Evolutionary conservation across 768 basidiomycete species (phyloP).

Genomic region (Stropharia rugosoannulata): DNA sequence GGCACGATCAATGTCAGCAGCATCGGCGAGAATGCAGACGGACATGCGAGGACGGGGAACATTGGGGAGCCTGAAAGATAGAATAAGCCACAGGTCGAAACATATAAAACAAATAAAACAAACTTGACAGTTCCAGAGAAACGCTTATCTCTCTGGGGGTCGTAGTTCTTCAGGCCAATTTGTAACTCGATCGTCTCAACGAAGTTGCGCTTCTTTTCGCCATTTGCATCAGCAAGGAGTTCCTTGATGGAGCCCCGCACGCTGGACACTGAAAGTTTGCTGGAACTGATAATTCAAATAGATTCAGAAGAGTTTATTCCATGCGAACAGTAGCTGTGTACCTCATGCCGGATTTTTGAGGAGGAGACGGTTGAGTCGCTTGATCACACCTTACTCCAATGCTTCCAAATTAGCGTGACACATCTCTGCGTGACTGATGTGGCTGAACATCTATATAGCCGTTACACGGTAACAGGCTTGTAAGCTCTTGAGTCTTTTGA

Average conservation of each 20-base stretch:
- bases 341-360: conserved; percentile 16
- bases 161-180: conserved; percentile 98
- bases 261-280: conserved; percentile 98
- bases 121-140: conserved; percentile 99
- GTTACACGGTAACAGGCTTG: background rate
- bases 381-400: background rate
- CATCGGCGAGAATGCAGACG: conserved; percentile 99
- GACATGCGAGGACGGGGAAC: conserved; percentile 99
- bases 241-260: conserved; percentile 98
- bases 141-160: conserved; percentile 99
- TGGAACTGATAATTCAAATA: conserved; percentile 28
- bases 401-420: background rate
- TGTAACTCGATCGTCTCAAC: conserved; percentile 96
- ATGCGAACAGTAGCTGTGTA: background rate
- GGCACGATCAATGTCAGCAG: conserved; percentile 96
- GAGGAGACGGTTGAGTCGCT: conserved; percentile 7
- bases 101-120: conserved; percentile 18
- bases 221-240: conserved; percentile 77
- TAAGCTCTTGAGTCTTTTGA: too few species aligned
- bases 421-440: background rate
- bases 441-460: conserved; percentile 6
- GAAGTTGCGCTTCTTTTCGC: conserved; percentile 92
- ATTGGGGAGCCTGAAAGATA: conserved; percentile 73
- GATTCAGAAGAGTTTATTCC: conserved; percentile 1
- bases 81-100: conserved; percentile 1